Percentiles rank a stretch among this genome's conserved stretches.
phyloP scores from a whole-genome alignment of 257 asterid genomes.

The Solanum lycopersicoides region DNA sequence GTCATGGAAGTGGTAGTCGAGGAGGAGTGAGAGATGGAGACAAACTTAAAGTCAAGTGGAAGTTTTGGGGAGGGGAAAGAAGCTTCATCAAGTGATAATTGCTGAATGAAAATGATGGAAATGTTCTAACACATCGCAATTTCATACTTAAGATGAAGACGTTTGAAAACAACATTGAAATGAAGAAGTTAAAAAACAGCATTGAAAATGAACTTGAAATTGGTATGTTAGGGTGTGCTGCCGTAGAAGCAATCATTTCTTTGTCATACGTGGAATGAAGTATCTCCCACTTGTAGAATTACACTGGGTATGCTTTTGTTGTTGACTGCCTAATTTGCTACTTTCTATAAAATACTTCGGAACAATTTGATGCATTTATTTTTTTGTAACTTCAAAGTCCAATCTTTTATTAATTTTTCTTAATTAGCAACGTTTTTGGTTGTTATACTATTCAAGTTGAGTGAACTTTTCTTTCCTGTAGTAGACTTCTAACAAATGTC shows the following conservation, averaged over 20 bases:
- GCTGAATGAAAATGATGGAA: background rate
- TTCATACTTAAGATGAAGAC: background rate
- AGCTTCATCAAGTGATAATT: background rate
- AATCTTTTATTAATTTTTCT: background rate
- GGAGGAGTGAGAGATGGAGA: background rate
- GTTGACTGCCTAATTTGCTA: background rate
- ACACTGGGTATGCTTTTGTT: background rate
- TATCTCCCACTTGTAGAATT: background rate
- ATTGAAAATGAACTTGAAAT: background rate
- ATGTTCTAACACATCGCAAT: background rate
- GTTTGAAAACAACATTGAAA: background rate
- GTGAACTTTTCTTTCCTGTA: background rate
- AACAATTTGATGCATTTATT: background rate
- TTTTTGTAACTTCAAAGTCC: background rate
- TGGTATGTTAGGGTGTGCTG: background rate
- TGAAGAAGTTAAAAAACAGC: background rate
- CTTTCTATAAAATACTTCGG: background rate
- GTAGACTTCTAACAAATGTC: background rate
- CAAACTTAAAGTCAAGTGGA: background rate
- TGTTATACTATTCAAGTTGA: background rate
- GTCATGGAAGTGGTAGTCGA: background rate
- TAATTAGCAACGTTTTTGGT: background rate
- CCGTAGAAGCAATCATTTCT: background rate
- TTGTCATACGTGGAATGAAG: background rate
- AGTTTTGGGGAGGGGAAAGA: background rate